These are phyloP conservation scores for Fusarium tuaranense DNA, from an alignment of 2,329 filamentous ascomycete species.

Conservation along the genomic window DNA sequence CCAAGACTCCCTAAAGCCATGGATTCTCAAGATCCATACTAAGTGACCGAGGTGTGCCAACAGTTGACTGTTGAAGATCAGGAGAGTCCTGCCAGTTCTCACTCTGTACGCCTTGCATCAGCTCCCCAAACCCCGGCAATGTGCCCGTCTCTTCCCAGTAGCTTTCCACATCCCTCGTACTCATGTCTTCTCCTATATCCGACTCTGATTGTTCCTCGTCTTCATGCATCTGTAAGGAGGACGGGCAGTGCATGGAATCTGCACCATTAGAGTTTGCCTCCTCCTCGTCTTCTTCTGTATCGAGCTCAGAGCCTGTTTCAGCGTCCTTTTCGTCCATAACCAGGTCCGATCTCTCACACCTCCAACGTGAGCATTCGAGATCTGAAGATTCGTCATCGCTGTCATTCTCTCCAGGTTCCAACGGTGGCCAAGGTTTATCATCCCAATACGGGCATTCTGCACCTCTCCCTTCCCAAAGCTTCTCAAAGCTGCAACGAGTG, in stretches of 20 bases:
- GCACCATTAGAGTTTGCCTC: background rate
- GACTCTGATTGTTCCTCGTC: background rate
- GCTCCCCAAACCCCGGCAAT: background rate
- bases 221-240: background rate
- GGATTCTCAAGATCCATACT: background rate
- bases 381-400: background rate
- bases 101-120: background rate
- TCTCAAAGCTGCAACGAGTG: background rate
- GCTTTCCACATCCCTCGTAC: background rate
- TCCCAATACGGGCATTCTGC: slow-evolving; percentile 9
- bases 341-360: background rate
- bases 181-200: background rate
- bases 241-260: background rate
- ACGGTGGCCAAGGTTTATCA: slow-evolving; percentile 13
- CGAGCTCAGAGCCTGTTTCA: background rate
- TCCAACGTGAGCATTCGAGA: background rate
- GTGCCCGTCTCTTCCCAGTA: background rate
- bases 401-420: background rate
- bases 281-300: background rate
- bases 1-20: background rate
- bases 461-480: background rate
- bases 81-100: background rate
- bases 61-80: background rate
- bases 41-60: background rate
- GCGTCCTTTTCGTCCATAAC: background rate